Base-by-base conservation (phyloP, 2,329 filamentous ascomycete genomes). In the Monilinia laxa region DNA sequence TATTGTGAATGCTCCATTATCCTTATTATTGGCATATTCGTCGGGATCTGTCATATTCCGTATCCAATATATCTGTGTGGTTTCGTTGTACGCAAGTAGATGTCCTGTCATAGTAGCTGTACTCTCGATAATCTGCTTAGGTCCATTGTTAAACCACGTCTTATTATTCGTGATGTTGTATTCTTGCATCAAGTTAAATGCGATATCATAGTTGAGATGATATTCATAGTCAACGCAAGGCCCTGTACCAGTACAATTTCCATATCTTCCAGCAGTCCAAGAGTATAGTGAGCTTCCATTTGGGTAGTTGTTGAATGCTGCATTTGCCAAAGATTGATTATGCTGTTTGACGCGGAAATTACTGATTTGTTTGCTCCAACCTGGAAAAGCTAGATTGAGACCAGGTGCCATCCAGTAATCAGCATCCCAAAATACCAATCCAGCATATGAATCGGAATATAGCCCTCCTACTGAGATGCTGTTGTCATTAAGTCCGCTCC, bases 221-320 rank as follows among this genome's bases (percentile, higher is more conserved):
- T 91, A 91, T 74, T 91, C 82, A 70, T 91, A 90, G 75, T 91
- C 88, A 71, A 87, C 89, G 75, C 88, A 91, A 35, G 84, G 82
- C 2, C 84, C 84, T 3, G 84, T 85, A 2, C 80, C 75, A 10
- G 89, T 91, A 72, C 88, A 91, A 72, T 91, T 90, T 2, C 88
- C 89, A 72, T 82, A 88, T 7, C 87, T 78, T 11, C 85, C 87
- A 71, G 84, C 85, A 0, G 87, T 90, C 89, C 89, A 91, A 1
- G 88, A 84, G 72, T 84, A 91, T 0, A 87, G 82, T 0, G 87
- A 87, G 25, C 86, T 84, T 7, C 83, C 81, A 1, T 79, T 75
- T 0, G 83, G 84, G 72, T 87, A 89, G 10, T 77, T 78, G 74
- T 89, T 84, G 20, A 87, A 89, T 0, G 84, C 78, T 25, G 87